Base-by-base conservation (phyloP, 352 stramenopile species). In the Pythium grandisporangium region DNA sequence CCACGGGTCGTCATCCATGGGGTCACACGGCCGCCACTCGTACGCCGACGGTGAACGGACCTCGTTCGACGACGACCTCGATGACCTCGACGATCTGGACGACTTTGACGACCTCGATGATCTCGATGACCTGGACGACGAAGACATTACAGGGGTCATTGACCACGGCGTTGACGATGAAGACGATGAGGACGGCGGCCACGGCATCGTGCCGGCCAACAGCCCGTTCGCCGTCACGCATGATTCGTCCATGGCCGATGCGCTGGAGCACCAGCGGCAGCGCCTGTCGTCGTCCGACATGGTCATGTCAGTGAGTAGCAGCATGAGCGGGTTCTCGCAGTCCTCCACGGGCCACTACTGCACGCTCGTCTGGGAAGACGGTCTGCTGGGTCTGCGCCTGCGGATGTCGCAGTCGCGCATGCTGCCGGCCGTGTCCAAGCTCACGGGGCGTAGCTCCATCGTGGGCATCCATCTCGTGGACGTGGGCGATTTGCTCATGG, bases 381-480 rank as follows among this genome's bases (percentile, higher is more conserved):
- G 80, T 4, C 45, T 91, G 17, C 56, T 93, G 14, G 80, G 80
- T 6, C 41, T 93, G 6, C 58, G 80, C 10, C 50, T 93, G 45
- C 71, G 77, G 2, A 84, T 89, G 56, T 91, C 80, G 23, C 73
- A 89, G 54, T 88, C 79, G 8, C 59, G 68, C 2, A 81, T 87
- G 52, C 70, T 90, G 41, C 80, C 80, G 1, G 72, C 74, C 0
- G 80, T 93, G 21, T 91, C 80, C 26, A 90, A 90, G 52, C 61
- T 93, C 52, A 93, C 77, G 8, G 80, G 80, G 3, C 80, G 81
- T 37, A 93, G 80, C 58, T 67, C 77, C 10, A 93, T 93, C 47
- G 75, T 79, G 40, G 80, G 80, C 23, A 86, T 93, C 41, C 80
- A 93, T 44, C 42, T 93, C 6, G 73, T 93, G 26, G 77, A 93